A percentile compares a stretch with the other conserved stretches of the same genome.
Conservation (phyloP, 2,329 filamentous ascomycete genomes). For the Pyrenochaeta sp. region DNA sequence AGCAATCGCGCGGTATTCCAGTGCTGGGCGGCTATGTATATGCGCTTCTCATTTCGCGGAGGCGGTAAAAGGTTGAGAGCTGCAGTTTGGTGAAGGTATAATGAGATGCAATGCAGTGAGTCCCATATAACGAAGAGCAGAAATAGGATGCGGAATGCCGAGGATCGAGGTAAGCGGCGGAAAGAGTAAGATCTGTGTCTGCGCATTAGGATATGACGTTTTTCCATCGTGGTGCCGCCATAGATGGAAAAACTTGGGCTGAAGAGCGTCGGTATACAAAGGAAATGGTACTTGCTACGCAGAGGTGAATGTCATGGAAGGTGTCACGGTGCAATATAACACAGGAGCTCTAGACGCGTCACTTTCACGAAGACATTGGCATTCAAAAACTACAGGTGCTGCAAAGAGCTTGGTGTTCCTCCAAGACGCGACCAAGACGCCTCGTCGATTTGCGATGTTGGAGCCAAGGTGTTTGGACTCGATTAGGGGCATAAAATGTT, state of each 20-base stretch:
- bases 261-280: background rate
- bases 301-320: background rate
- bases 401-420: constrained; percentile 1
- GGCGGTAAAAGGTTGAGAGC: constrained; percentile 15
- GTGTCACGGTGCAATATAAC: background rate
- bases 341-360: background rate
- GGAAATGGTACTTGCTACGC: background rate
- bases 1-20: constrained; percentile 72
- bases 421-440: constrained; percentile 8
- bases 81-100: constrained; percentile 28
- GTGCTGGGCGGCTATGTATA: constrained; percentile 75
- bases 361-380: background rate
- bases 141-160: constrained; percentile 27
- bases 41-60: constrained; percentile 40
- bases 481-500: background rate
- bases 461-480: constrained; percentile 10
- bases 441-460: constrained; percentile 1
- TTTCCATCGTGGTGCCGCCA: background rate
- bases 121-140: constrained; percentile 31
- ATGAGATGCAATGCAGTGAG: constrained; percentile 26
- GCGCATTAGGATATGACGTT: constrained; percentile 16
- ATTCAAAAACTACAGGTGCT: background rate
- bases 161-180: constrained; percentile 29
- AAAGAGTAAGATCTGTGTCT: constrained; percentile 25
- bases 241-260: background rate